Base-by-base conservation (phyloP, 495 filamentous ascomycete species). In the Xylaria venustula region DNA sequence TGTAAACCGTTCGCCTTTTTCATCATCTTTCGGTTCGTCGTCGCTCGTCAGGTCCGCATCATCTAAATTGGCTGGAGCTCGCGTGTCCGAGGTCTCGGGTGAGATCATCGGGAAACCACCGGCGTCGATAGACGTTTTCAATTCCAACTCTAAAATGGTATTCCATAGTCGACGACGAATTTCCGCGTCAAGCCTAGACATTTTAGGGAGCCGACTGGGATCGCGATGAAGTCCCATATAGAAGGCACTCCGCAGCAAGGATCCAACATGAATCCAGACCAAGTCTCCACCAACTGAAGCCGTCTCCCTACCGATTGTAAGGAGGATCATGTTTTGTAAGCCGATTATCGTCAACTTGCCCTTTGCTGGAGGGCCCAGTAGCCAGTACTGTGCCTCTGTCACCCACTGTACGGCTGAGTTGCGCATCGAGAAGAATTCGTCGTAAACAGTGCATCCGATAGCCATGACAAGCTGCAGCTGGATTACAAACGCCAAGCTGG, bases 161-260 rank as follows among this genome's bases (percentile, higher is more conserved):
- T 79, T 82, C 87, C 87, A 90, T 12, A 91, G 74, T 20, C 88
- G 77, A 45, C 87, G 73, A n/a, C 87, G 80, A 77, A 89, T 83
- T 70, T 91, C 88, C 47, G 83, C 79, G 14, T 77, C 75, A 28
- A 87, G 82, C 0, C 61, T 57, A 1, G 79, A 68, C 62, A 76
- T 75, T 23, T 67, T 70, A 4, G 76, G 71, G 1, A 82, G 65
- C 26, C 63, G 61, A 30, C 74, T 69, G 0, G 86, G 85, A 44
- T 88, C 85, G 3, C 80, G 73, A 60, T 90, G 85, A 11, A 88
- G 73, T 1, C 86, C 87, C 73, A 88, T 85, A 46, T 76, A 75
- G 49, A 88, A 75, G 34, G 85, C 86, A 22, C 79, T 79, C 56
- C 85, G 79, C 25, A 89, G 66, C 15, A 89, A 60, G 0, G 79